Evolutionary conservation across 225 moss, liverwort and hornwort species (phyloP).

Genomic region (Antitrichia curtipendula): DNA sequence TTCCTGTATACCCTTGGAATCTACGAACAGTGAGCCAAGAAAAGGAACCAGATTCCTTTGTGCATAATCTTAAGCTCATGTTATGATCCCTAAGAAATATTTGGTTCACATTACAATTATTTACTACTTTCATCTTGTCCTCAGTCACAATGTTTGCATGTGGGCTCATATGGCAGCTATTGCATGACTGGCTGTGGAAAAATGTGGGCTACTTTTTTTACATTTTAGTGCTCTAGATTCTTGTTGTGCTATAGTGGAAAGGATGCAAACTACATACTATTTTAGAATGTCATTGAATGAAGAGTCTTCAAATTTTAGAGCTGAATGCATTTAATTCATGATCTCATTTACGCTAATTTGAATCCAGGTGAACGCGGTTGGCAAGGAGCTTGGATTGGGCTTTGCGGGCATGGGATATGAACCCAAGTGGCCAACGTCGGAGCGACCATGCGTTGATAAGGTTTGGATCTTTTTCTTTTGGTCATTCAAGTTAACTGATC

Average conservation of each 20-base stretch:
- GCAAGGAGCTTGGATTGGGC: constrained; percentile 23
- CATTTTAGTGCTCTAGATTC: neutral
- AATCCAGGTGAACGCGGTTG: constrained; percentile 6
- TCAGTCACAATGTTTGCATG: neutral
- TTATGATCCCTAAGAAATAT: neutral
- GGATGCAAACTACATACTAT: neutral
- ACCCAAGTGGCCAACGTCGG: constrained; percentile 11
- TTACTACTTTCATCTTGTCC: neutral
- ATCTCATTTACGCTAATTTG: neutral
- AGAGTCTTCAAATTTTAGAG: neutral
- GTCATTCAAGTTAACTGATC: neutral
- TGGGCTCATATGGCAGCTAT: neutral
- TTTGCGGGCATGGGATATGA: constrained; percentile 23
- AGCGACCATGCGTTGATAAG: constrained; percentile 5
- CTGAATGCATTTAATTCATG: neutral
- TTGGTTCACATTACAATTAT: neutral
- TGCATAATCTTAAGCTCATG: neutral
- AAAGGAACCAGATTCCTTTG: neutral
- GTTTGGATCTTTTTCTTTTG: neutral
- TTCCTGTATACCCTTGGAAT: neutral
- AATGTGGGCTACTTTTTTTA: no score
- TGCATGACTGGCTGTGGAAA: neutral
- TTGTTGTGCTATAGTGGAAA: neutral
- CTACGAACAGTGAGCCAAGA: neutral
- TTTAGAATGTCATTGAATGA: neutral